Percentiles rank a stretch among this genome's conserved stretches.
Conservation (phyloP, 2,329 filamentous ascomycete genomes). For the Zasmidium cellare region DNA sequence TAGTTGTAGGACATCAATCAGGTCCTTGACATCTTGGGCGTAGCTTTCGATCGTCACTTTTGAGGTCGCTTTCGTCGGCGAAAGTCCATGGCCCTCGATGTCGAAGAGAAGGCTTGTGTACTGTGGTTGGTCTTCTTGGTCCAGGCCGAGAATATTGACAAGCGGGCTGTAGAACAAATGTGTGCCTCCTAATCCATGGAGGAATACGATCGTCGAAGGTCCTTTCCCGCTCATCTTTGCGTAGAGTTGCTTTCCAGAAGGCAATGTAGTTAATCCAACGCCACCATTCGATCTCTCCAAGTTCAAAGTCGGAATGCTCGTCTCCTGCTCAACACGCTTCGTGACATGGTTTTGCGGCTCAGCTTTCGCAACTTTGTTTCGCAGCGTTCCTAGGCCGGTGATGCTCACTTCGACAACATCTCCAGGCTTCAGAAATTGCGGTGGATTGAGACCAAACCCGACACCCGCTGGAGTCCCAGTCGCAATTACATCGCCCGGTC, state of each 20-base stretch:
- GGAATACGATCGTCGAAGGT: conserved; percentile 45
- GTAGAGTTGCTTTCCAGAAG: conserved; percentile 43
- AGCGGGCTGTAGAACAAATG: conserved; percentile 49
- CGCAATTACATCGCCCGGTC: conserved; percentile 52
- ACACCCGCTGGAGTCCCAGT: conserved; percentile 49
- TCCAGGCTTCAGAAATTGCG: conserved; percentile 33
- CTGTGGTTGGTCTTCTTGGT: conserved; percentile 11
- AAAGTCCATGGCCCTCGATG: conserved; percentile 58
- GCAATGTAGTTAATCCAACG: conserved; percentile 38
- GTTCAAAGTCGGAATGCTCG: conserved; percentile 35
- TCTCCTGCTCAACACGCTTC: conserved; percentile 25
- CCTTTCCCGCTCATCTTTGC: conserved; percentile 32
- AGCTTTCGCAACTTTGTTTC: conserved; percentile 41
- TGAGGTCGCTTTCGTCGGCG: conserved; percentile 51
- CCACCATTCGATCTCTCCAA: conserved; percentile 31
- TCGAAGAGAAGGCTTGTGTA: conserved; percentile 44
- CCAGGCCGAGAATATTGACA: conserved; percentile 37
- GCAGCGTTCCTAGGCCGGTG: not conserved
- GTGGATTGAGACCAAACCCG: conserved; percentile 33
- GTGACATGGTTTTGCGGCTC: conserved; percentile 36
- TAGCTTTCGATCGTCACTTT: conserved; percentile 38
- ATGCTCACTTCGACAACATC: conserved; percentile 28
- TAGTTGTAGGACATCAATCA: not conserved
- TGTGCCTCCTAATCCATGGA: conserved; percentile 57
- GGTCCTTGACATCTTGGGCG: not conserved